Conservation (phyloP, 441 rosid species). For the Sinapis alba region DNA sequence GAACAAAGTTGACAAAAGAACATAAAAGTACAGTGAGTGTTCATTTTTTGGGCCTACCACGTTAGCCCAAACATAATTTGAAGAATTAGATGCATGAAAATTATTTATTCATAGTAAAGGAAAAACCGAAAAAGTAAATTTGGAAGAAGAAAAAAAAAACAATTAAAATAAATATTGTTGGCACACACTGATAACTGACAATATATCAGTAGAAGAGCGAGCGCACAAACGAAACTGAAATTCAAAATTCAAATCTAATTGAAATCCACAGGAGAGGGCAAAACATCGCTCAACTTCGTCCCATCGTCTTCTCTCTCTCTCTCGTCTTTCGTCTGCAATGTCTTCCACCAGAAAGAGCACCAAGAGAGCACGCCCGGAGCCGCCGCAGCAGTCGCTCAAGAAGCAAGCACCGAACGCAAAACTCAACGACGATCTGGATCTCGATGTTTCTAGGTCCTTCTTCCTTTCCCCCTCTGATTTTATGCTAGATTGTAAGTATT, state of each 20-base stretch:
- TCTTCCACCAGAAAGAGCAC: slow-evolving; percentile 49
- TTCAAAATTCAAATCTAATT: slow-evolving; percentile 22
- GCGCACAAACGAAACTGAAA: slow-evolving; percentile 28
- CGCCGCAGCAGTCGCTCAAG: slow-evolving; percentile 33
- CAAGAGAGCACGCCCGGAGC: slow-evolving; percentile 57
- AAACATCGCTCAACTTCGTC: slow-evolving; percentile 1
- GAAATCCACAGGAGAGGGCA: not conserved
- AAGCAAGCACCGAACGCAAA: slow-evolving; percentile 52
- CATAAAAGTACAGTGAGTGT: not conserved
- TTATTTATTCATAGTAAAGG: no score
- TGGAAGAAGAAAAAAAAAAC: no score
- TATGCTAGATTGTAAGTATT: not conserved
- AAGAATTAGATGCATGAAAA: no score
- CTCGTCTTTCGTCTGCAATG: slow-evolving; percentile 43
- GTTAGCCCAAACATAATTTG: not conserved
- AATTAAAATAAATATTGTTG: not conserved
- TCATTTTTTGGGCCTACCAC: not conserved
- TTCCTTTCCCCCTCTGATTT: slow-evolving; percentile 1
- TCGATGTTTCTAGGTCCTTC: slow-evolving; percentile 65
- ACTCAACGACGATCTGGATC: slow-evolving; percentile 57
- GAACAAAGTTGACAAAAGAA: not conserved
- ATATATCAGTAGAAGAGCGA: not conserved
- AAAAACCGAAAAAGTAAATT: no score
- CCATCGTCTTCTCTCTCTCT: slow-evolving; percentile 7
- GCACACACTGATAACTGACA: not conserved